These are phyloP conservation scores for Pyrus hybrid DNA, from an alignment of 331 rosid species.

Conservation along the genomic window DNA sequence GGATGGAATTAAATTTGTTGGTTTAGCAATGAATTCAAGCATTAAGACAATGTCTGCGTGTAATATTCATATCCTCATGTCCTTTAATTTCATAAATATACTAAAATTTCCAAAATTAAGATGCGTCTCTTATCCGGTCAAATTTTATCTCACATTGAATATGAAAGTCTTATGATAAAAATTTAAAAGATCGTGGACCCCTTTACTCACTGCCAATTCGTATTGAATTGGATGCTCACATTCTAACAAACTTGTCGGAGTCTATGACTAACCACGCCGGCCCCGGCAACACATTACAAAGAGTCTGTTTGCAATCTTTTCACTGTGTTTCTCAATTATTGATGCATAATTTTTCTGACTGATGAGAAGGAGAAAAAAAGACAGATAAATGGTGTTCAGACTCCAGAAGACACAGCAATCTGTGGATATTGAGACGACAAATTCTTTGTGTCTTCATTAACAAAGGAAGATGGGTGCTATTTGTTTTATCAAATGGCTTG, in stretches of 20 bases:
- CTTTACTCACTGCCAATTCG: too few species aligned
- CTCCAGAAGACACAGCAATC: neutral
- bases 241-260: neutral
- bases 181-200: too few species aligned
- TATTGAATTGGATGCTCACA: too few species aligned
- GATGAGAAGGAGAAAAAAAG: neutral
- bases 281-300: neutral
- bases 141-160: neutral
- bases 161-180: too few species aligned
- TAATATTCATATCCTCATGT: constrained; percentile 18
- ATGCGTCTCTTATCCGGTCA: neutral
- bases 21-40: neutral
- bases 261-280: neutral
- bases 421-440: neutral
- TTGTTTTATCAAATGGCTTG: neutral
- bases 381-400: neutral
- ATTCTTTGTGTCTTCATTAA: neutral
- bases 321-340: neutral
- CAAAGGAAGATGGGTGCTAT: neutral
- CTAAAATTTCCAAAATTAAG: neutral
- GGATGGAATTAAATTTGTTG: constrained; percentile 1
- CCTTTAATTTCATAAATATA: neutral
- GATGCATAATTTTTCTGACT: neutral
- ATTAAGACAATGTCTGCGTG: neutral
- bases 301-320: neutral